phyloP scores from a whole-genome alignment of 148 eudicot species.

The Persicaria tinctoria region DNA sequence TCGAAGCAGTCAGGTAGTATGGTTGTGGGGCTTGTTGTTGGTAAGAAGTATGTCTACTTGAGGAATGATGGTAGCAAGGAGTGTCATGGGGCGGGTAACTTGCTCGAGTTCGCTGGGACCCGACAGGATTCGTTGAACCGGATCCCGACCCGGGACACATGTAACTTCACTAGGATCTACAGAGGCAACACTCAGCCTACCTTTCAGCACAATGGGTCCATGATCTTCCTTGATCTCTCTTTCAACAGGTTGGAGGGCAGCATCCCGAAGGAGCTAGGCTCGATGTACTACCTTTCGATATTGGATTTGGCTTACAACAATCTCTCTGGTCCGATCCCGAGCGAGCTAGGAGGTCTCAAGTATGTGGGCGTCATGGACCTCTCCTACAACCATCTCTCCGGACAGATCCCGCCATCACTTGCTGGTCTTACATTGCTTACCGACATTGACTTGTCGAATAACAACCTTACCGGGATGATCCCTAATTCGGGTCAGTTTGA shows the following conservation, averaged over 20 bases:
- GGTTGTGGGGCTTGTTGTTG: slow-evolving; percentile 51
- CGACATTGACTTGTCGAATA: slow-evolving; percentile 59
- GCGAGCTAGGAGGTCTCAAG: slow-evolving; percentile 52
- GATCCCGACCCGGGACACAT: slow-evolving; percentile 46
- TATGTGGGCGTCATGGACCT: slow-evolving; percentile 59
- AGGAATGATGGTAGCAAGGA: slow-evolving; percentile 66
- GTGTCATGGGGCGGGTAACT: slow-evolving; percentile 84
- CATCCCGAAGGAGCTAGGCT: slow-evolving; percentile 82
- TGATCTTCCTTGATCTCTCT: slow-evolving; percentile 82
- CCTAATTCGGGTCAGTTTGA: slow-evolving; percentile 73
- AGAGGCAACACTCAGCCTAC: slow-evolving; percentile 59
- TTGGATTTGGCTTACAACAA: slow-evolving; percentile 72
- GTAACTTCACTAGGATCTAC: slow-evolving; percentile 65
- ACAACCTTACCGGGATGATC: slow-evolving; percentile 56
- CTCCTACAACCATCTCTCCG: slow-evolving; percentile 58
- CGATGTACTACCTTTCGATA: slow-evolving; percentile 55
- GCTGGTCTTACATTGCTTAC: slow-evolving; percentile 45
- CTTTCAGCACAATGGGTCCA: slow-evolving; percentile 74
- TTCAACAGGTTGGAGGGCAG: slow-evolving; percentile 58
- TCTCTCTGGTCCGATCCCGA: slow-evolving; percentile 67
- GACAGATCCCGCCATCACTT: slow-evolving; percentile 55
- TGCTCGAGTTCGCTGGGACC: slow-evolving; percentile 82
- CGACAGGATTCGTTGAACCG: slow-evolving; percentile 43
- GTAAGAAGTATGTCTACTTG: slow-evolving; percentile 60
- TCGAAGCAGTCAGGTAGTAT: slow-evolving; percentile 72